Base-by-base conservation (phyloP, 2,329 filamentous ascomycete genomes). In the Scleromitrula shiraiana region DNA sequence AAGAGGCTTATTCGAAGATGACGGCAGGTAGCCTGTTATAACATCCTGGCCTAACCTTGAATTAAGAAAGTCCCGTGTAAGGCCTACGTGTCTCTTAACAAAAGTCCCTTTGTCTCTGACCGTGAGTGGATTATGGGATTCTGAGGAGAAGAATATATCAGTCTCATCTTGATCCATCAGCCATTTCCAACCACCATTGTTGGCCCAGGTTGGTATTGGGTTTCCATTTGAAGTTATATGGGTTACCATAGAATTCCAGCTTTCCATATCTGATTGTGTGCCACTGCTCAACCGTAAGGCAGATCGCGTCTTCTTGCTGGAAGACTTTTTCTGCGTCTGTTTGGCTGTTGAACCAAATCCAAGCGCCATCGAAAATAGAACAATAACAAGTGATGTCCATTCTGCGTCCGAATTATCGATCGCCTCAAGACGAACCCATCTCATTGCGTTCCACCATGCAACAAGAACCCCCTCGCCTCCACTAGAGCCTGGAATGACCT, bases 401-500 rank as follows among this genome's bases (percentile, higher is more conserved):
- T 90, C 86, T 1, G 68, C 49, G 52, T 83, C 74, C 3, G 66
- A 64, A 12, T 71, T 62, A 7, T 68, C 61, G 4, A 73, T 66
- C 4, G 72, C 68, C 48, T 74, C 72, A 9, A 66, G 60, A 24
- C 69, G 68, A 33, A 87, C 69, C 85, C 85, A 91, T 52, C 80
- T 77, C 66, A 85, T 76, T 17, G 78, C 73, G 60, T 87, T 82
- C 76, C 85, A 85, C 83, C 85, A 90, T 2, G 76, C 79, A 8
- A 81, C 74, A 49, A 86, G 67, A 8, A 88, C 67, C 22, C 71
- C 70, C 71, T 85, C 68, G 70, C 82, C 51, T 67, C 78, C 33
- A 76, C 52, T 71, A 0, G 73, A 70, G 17, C 78, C 69, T 6
- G 78, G 77, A 23, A 89, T 63, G 27, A 85, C 74, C 53, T 82